A percentile compares a stretch with the other conserved stretches of the same genome.
These are phyloP conservation scores for Pyricularia sp. DNA, from an alignment of 2,329 filamentous ascomycete genomes.

Conservation along the genomic window DNA sequence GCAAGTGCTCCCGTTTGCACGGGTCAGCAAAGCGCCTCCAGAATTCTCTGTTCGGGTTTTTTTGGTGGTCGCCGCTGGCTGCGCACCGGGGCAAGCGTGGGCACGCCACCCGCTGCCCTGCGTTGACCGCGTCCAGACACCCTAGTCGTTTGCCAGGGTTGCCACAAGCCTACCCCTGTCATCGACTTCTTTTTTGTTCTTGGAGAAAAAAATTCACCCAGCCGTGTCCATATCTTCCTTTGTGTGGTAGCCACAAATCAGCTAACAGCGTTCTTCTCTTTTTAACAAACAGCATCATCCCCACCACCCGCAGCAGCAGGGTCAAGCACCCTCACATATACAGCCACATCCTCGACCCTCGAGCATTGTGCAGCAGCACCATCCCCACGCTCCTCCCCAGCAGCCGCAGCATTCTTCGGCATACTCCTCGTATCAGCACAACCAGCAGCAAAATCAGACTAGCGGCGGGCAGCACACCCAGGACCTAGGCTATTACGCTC, in stretches of 20 bases:
- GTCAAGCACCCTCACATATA: conserved; percentile 56
- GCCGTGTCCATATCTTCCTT: conserved; percentile 18
- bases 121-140: conserved; percentile 37
- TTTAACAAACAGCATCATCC: conserved; percentile 62
- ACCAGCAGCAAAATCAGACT: conserved; percentile 54
- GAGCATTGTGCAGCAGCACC: conserved; percentile 65
- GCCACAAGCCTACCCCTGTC: conserved; percentile 2
- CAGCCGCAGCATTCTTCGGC: conserved; percentile 53
- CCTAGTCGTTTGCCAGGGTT: conserved; percentile 30
- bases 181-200: conserved; percentile 15
- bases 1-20: not conserved
- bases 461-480: conserved; percentile 52
- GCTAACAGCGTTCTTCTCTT: conserved; percentile 15
- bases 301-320: conserved; percentile 63
- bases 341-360: conserved; percentile 63
- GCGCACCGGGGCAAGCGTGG: not conserved
- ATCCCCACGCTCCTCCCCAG: conserved; percentile 51
- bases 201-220: conserved; percentile 32
- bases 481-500: conserved; percentile 68
- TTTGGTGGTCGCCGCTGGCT: not conserved
- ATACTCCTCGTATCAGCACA: conserved; percentile 57
- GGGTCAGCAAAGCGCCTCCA: not conserved
- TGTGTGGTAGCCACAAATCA: conserved; percentile 6
- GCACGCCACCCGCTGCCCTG: not conserved
- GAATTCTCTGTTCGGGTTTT: not conserved